Conservation (phyloP, 1,284 basidiomycete genomes). For the Lignosus rhinocerotis region DNA sequence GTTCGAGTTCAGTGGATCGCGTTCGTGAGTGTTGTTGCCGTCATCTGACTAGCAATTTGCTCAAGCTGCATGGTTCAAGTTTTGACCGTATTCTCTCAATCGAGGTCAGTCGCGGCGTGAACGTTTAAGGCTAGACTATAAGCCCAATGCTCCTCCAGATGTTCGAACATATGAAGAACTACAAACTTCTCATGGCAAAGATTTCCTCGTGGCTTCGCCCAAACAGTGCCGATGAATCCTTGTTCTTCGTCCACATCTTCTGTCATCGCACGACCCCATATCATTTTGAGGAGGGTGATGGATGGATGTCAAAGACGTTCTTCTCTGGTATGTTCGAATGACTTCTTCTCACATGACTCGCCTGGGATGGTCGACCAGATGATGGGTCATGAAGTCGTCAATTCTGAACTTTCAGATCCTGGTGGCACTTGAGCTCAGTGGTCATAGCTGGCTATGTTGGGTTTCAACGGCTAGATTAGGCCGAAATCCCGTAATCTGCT, state of each 20-base stretch:
- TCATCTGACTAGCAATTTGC: slow-evolving; percentile 23
- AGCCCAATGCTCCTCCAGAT: slow-evolving; percentile 45
- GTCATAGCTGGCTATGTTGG: too few relatives aligned
- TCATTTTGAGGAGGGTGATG: slow-evolving; percentile 73
- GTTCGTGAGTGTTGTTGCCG: slow-evolving; percentile 39
- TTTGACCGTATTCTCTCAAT: slow-evolving; percentile 79
- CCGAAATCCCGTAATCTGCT: too few relatives aligned
- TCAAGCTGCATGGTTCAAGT: slow-evolving; percentile 34
- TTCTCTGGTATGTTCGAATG: slow-evolving; percentile 54
- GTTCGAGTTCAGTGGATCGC: slow-evolving; percentile 56
- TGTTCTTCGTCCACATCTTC: slow-evolving; percentile 78
- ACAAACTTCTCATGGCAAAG: slow-evolving; percentile 65
- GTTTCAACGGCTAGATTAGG: too few relatives aligned
- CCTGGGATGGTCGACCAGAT: too few relatives aligned
- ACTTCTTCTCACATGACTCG: slow-evolving; percentile 6
- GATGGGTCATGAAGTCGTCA: too few relatives aligned
- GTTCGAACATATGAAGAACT: slow-evolving; percentile 87
- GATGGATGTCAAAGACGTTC: slow-evolving; percentile 81
- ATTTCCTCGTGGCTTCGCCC: slow-evolving; percentile 70
- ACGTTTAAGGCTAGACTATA: not conserved
- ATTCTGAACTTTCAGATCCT: too few relatives aligned
- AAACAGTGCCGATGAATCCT: slow-evolving; percentile 39
- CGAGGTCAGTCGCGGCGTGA: slow-evolving; percentile 44
- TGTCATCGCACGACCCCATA: slow-evolving; percentile 71
- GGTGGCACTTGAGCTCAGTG: too few relatives aligned